A percentile compares a stretch with the other conserved stretches of the same genome.
phyloP scores from a whole-genome alignment of 352 stramenopile species.

The Pythium plurisporium region DNA sequence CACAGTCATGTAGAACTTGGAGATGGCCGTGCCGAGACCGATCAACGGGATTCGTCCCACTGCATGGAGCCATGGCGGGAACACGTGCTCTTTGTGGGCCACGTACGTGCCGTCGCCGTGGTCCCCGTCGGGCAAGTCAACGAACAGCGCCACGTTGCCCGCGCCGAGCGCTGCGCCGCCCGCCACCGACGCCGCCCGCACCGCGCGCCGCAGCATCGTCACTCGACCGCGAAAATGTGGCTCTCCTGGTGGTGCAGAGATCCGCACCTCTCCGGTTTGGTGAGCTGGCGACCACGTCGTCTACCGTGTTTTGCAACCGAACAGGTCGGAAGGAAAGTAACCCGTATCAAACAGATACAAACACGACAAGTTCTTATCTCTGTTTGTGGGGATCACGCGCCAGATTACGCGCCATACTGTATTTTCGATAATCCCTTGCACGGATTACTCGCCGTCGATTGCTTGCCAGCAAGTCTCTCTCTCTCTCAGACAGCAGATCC shows the following conservation, averaged over 20 bases:
- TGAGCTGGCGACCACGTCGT: neutral
- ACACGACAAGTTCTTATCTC: too few species aligned
- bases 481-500: too few species aligned
- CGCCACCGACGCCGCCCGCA: slow-evolving; percentile 4
- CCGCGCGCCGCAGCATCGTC: slow-evolving; percentile 19
- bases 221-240: too few species aligned
- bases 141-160: slow-evolving; percentile 33
- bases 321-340: too few species aligned
- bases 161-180: slow-evolving; percentile 17
- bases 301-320: too few species aligned
- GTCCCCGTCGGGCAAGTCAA: slow-evolving; percentile 62
- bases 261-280: too few species aligned
- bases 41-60: slow-evolving; percentile 51
- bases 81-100: slow-evolving; percentile 29
- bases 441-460: too few species aligned
- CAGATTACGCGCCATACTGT: too few species aligned
- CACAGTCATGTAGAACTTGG: slow-evolving; percentile 53
- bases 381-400: too few species aligned
- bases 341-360: too few species aligned
- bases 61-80: slow-evolving; percentile 69
- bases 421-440: too few species aligned
- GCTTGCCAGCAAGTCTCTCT: too few species aligned
- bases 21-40: slow-evolving; percentile 31
- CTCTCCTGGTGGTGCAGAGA: neutral
- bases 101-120: slow-evolving; percentile 40